These are phyloP conservation scores for Saussurea involucrata DNA, from an alignment of 129 eudicot genomes.

Conservation along the genomic window DNA sequence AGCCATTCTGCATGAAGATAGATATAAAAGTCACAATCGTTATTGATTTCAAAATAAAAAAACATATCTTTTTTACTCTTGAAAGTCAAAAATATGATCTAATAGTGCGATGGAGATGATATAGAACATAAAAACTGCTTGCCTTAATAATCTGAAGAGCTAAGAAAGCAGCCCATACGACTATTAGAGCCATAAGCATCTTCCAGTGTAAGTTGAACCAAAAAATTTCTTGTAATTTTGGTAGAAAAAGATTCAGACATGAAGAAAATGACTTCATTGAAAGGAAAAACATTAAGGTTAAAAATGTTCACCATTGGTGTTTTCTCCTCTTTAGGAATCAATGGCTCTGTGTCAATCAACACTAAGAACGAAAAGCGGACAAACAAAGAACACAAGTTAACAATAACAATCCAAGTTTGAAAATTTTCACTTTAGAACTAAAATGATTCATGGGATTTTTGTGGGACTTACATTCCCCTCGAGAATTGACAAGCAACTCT, in stretches of 20 bases:
- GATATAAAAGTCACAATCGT: too few species aligned
- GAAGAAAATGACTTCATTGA: neutral
- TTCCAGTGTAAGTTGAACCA: too few species aligned
- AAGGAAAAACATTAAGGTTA: neutral
- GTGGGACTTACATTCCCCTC: slow-evolving; percentile 68
- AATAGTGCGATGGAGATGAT: neutral
- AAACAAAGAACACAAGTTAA: neutral
- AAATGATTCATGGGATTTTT: slow-evolving; percentile 9
- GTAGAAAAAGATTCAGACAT: neutral
- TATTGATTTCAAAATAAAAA: neutral
- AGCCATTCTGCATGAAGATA: slow-evolving; percentile 54
- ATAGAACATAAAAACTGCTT: slow-evolving; percentile 18
- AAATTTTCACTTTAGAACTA: neutral
- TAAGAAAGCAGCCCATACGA: slow-evolving; percentile 67
- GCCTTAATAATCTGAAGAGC: slow-evolving; percentile 82
- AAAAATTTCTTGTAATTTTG: slow-evolving; percentile 55
- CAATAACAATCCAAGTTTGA: neutral
- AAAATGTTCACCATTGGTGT: slow-evolving; percentile 54
- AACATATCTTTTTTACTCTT: neutral
- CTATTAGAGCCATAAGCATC: too few species aligned
- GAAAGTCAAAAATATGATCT: slow-evolving; percentile 2
- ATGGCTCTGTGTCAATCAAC: slow-evolving; percentile 71
- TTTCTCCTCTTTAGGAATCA: slow-evolving; percentile 65
- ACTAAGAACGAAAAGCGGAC: slow-evolving; percentile 41
- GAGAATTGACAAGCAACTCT: slow-evolving; percentile 45